Base-by-base conservation (phyloP, 257 asterid species). In the Fraxinus anomala region DNA sequence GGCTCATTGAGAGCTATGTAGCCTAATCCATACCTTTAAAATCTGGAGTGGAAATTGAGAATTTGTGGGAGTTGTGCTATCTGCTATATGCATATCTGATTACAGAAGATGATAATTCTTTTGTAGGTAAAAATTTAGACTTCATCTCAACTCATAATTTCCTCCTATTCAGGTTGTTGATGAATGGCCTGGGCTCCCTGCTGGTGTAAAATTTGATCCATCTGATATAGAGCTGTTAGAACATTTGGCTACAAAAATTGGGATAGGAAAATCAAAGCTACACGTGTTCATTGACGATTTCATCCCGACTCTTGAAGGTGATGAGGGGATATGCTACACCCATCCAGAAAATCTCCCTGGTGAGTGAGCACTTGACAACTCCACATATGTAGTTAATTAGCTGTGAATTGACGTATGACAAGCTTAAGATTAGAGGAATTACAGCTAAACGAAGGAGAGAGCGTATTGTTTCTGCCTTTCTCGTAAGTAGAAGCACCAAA, bases 271-370 rank as follows among this genome's bases (percentile, higher is more conserved):
- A 68, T 80, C 71, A 5, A 68, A 87, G 63, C 93, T 92, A 10
- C 97, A 96, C 61, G 28, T 49, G 40, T 82, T 91, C 31, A 91
- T 94, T 16, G 96, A 96, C 42, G 96, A 89, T 72, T 96, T 96
- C 78, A 96, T 96, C 80, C 96, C 94, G 0, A 93, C 99, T 12
- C 85, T 96, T 65, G 96, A 92, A 6, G 83, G 83, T 2, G 83
- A 86, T 3, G 96, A 86, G 19, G 99, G 99, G 65, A 92, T 96
- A 75, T 92, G 94, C 74, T 94, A 81, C 82, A 87, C 97, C 73
- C 99, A 94, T 87, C 99, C 99, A 21, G 98, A 94, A 85, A 89
- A 94, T 82, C 99, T 96, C 85, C 97, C 98, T 14, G 98, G 99
- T 96, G 73, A 84, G 91, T 74, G 40, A 11, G 68, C 31, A 7